Percentiles rank a stretch among this genome's conserved stretches.
Evolutionary conservation across 2,329 filamentous ascomycete genomes (phyloP).

Genomic region (Talaromyces pinophilus): DNA sequence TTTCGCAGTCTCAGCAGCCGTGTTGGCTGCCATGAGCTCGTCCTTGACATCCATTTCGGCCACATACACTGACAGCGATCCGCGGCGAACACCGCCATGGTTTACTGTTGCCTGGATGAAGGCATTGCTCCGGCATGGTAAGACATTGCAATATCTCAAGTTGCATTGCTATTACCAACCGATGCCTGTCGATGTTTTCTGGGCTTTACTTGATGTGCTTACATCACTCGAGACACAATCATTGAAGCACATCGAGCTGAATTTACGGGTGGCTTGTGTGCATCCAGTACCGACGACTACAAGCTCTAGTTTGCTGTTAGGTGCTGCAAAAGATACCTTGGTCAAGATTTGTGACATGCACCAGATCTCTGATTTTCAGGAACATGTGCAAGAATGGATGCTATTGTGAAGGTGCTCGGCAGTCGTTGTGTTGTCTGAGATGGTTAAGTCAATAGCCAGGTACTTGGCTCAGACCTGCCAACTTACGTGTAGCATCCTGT

Average conservation of each 20-base stretch:
- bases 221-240: background rate
- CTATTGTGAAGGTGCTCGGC: too few relatives aligned
- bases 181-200: background rate
- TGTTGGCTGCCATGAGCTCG: background rate
- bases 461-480: too few relatives aligned
- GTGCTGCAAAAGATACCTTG: background rate
- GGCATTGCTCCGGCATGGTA: background rate
- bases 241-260: background rate
- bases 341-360: background rate
- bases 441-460: too few relatives aligned
- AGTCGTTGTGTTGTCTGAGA: too few relatives aligned
- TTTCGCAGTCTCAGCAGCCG: background rate
- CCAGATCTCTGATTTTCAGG: background rate
- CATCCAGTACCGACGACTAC: background rate
- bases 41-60: background rate
- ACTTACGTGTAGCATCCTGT: too few relatives aligned
- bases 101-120: background rate
- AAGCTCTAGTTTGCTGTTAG: background rate
- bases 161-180: constrained; percentile 5
- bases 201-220: background rate
- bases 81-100: background rate
- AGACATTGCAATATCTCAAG: constrained; percentile 4
- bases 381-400: background rate
- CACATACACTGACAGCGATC: background rate
- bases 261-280: background rate